Evolutionary conservation across 2,329 filamentous ascomycete genomes (phyloP).

Genomic region (Paramyrothecium roridum): DNA sequence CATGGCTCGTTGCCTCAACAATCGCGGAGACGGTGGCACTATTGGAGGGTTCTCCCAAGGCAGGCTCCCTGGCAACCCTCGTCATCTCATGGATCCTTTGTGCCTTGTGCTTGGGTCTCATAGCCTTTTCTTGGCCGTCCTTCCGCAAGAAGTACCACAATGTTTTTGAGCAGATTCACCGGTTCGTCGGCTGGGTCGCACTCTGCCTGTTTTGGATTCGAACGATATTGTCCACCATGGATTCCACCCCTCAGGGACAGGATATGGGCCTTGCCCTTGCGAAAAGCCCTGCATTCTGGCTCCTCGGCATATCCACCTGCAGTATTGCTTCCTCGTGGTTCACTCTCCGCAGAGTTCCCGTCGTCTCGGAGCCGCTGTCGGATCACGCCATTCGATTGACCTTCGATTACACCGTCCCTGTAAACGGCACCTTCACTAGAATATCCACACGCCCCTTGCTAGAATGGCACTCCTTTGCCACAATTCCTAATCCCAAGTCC

Average conservation of each 20-base stretch:
- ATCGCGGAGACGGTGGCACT: conserved; percentile 32
- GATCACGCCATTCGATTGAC: conserved; percentile 69
- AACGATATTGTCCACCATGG: conserved; percentile 51
- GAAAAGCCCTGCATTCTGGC: conserved; percentile 57
- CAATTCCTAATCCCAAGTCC: conserved; percentile 56
- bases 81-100: conserved; percentile 57
- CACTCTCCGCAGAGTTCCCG: conserved; percentile 63
- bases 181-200: conserved; percentile 69
- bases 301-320: conserved; percentile 60
- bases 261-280: conserved; percentile 33
- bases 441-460: conserved; percentile 60
- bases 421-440: conserved; percentile 44
- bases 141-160: conserved; percentile 64
- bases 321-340: conserved; percentile 72
- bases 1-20: conserved; percentile 46
- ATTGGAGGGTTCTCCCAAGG: conserved; percentile 19
- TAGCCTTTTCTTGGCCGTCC: conserved; percentile 60
- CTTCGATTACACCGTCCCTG: conserved; percentile 61
- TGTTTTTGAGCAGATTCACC: conserved; percentile 67
- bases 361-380: conserved; percentile 66
- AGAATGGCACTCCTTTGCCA: conserved; percentile 76
- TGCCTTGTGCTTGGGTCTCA: conserved; percentile 54
- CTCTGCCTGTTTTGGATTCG: conserved; percentile 65
- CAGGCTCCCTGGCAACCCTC: conserved; percentile 34
- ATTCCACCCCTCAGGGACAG: conserved; percentile 29